These are phyloP conservation scores for Margaritispora aquatica DNA, from an alignment of 495 filamentous ascomycete species.

Conservation along the genomic window DNA sequence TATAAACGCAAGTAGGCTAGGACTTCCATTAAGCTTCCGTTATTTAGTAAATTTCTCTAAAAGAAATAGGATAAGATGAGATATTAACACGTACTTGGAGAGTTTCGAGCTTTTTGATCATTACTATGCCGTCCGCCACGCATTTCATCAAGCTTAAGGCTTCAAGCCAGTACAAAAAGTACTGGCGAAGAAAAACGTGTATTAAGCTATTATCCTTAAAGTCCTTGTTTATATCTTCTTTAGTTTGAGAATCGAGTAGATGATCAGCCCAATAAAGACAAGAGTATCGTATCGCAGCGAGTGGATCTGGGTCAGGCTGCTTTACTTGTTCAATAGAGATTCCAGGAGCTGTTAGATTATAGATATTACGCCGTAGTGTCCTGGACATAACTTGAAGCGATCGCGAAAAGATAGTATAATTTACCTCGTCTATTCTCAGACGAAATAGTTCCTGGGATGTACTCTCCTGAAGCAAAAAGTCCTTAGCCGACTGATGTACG, in stretches of 20 bases:
- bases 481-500: constrained; percentile 23
- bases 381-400: background rate
- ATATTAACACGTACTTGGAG: constrained; percentile 7
- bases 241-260: constrained; percentile 16
- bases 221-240: constrained; percentile 4
- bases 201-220: constrained; percentile 3
- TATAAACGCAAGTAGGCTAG: no score
- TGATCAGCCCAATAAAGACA: constrained; percentile 10
- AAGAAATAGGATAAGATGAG: no score
- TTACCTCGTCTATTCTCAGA: constrained; percentile 10
- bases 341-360: background rate
- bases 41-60: no score
- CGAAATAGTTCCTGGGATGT: constrained; percentile 21
- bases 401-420: background rate
- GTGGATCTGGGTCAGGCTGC: background rate
- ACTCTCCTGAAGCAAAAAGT: constrained; percentile 22
- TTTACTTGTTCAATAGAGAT: constrained; percentile 1
- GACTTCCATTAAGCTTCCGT: no score
- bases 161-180: constrained; percentile 13
- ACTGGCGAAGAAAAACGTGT: constrained; percentile 6
- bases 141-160: constrained; percentile 11
- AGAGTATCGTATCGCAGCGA: constrained; percentile 1
- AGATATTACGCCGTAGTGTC: constrained; percentile 1
- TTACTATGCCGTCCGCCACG: constrained; percentile 6
- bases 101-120: constrained; percentile 8